Percentiles rank a stretch among this genome's conserved stretches.
Conservation (phyloP, 2,329 filamentous ascomycete species). For the Aureobasidium namibiae region DNA sequence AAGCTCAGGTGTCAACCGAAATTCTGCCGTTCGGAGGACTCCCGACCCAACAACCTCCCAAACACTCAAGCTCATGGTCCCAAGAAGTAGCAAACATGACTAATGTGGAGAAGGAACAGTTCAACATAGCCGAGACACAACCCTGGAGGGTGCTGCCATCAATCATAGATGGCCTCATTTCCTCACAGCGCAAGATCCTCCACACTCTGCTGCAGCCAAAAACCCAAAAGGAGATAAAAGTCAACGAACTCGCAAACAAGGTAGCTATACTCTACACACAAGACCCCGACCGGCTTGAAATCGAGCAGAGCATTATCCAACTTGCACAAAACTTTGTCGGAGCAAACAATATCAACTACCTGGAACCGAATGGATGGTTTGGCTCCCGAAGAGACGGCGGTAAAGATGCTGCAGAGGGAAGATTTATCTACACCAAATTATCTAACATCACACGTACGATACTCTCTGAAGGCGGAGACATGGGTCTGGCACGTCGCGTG, state of each 20-base stretch:
- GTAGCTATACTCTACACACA: conserved; percentile 74
- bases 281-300: conserved; percentile 84
- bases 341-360: conserved; percentile 91
- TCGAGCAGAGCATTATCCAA: conserved; percentile 93
- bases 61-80: not conserved
- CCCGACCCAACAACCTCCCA: not conserved
- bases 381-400: conserved; percentile 92
- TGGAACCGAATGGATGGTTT: conserved; percentile 96
- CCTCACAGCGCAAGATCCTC: conserved; percentile 91
- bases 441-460: conserved; percentile 86
- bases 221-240: conserved; percentile 87
- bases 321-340: conserved; percentile 93
- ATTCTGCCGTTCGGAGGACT: not conserved
- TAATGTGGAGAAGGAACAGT: not conserved
- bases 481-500: conserved; percentile 64
- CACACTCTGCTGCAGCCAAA: conserved; percentile 92
- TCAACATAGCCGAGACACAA: not conserved
- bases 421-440: conserved; percentile 94
- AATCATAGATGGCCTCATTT: conserved; percentile 88
- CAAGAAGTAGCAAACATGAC: not conserved
- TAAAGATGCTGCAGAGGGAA: conserved; percentile 84
- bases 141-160: conserved; percentile 27
- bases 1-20: not conserved
- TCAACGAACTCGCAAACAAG: conserved; percentile 86
- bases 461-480: conserved; percentile 71